Evolutionary conservation across 2,329 filamentous ascomycete genomes (phyloP).

Genomic region (Botrytis elliptica): DNA sequence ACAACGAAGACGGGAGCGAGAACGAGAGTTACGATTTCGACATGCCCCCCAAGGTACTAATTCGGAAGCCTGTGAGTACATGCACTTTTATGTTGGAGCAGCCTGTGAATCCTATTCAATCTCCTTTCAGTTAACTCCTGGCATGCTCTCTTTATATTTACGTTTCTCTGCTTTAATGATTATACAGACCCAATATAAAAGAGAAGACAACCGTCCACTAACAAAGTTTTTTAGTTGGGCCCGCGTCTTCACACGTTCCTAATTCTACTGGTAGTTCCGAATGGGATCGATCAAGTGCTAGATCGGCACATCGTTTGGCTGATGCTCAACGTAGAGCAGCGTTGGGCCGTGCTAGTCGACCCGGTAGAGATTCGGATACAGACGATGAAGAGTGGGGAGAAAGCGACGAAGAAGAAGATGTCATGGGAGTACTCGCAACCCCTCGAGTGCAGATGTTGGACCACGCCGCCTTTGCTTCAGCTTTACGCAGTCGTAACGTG

Average conservation of each 20-base stretch:
- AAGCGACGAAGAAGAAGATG: background rate
- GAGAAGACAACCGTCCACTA: background rate
- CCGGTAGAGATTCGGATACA: background rate
- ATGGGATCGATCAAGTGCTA: constrained; percentile 7
- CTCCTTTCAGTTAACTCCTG: no score
- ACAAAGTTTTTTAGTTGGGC: background rate
- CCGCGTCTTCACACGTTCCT: background rate
- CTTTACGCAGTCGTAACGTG: constrained; percentile 27
- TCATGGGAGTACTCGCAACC: background rate
- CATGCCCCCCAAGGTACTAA: background rate
- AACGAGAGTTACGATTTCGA: background rate
- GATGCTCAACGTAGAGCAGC: background rate
- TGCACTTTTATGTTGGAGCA: background rate
- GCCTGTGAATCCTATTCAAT: background rate
- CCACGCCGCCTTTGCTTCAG: constrained; percentile 21
- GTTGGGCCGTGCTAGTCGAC: background rate
- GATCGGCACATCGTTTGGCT: background rate
- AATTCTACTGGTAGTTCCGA: background rate
- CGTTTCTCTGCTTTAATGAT: background rate
- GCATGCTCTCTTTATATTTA: background rate
- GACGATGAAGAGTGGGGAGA: constrained; percentile 1
- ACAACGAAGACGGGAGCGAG: background rate
- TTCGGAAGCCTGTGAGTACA: constrained; percentile 3
- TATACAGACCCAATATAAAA: background rate
- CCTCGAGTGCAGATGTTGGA: background rate